phyloP scores from a whole-genome alignment of 2,329 filamentous ascomycete species.

The Aulographum hederae region DNA sequence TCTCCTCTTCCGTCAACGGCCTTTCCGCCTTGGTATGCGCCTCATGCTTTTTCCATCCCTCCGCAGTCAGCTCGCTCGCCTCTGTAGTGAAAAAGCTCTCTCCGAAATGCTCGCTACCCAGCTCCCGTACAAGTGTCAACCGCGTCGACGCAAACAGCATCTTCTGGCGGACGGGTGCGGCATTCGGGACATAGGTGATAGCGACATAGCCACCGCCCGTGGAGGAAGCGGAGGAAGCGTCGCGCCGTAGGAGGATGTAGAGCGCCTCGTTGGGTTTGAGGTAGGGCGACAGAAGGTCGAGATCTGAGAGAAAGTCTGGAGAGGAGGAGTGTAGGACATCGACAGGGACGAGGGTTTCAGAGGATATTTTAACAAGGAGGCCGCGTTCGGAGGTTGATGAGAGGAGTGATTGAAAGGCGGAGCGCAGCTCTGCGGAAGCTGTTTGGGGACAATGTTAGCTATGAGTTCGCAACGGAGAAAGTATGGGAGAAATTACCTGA shows the following conservation, averaged over 20 bases:
- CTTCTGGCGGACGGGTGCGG: constrained; percentile 65
- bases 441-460: constrained; percentile 7
- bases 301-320: constrained; percentile 43
- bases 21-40: constrained; percentile 41
- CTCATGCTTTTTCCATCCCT: constrained; percentile 57
- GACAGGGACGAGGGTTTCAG: constrained; percentile 48
- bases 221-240: constrained; percentile 27
- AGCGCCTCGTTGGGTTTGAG: constrained; percentile 48
- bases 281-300: constrained; percentile 41
- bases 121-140: constrained; percentile 55
- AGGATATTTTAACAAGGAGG: constrained; percentile 51
- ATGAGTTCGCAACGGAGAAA: constrained; percentile 2
- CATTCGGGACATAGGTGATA: constrained; percentile 62
- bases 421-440: constrained; percentile 63
- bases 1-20: constrained; percentile 65
- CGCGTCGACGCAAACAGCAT: constrained; percentile 71
- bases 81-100: constrained; percentile 59
- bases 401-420: constrained; percentile 54
- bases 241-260: constrained; percentile 58
- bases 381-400: constrained; percentile 44
- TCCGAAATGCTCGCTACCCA: constrained; percentile 62
- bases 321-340: constrained; percentile 32
- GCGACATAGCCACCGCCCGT: too few relatives aligned
- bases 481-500: constrained; percentile 32
- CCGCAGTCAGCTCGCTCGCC: constrained; percentile 46